Evolutionary conservation across 2,329 filamentous ascomycete species (phyloP), one percentile per base, ranked within the genome.

Genomic region (Apiospora pterosperma): DNA sequence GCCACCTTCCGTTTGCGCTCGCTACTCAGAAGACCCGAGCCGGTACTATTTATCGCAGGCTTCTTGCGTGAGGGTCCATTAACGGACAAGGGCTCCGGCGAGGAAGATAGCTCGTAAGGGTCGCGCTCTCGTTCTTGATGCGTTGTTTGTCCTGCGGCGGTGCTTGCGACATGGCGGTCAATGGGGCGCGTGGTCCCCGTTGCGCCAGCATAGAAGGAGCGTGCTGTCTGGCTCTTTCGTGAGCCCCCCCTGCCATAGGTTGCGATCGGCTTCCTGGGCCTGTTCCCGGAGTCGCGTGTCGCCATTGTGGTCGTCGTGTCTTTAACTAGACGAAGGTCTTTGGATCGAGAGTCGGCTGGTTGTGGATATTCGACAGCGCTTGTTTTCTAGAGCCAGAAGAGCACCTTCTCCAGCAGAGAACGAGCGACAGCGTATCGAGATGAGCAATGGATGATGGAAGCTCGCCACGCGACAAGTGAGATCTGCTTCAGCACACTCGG

Each of bases 1-100:
- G 39, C 36, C 16, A 25, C 60, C 60, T 62, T 62, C 6, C 60
- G 60, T 36, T 62, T 62, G 16, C 60, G 60, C 31, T 62, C 60
- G 23, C 59, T 61, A 14, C 59, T 61, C 23, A 39, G 36, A 8
- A 28, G 59, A 41, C 36, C 59, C 12, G 36, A 5, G 12, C 16
- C 12, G 36, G 59, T 14, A 14, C 25, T 62, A 21, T 41, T 62
- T 16, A 19, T 6, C 39, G 39, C 38, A 36, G 60, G 34, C n/a
- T 39, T 39, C 28, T 55, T 34, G 2, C 28, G 48, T 5, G 59
- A n/a, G 34, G 58, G 58, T 6, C n/a, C 23, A 38, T 34, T 4
- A 10, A 19, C 16, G 1, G 36, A 41, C 4, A 41, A 14, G 19
- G 59, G 36, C 23, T 61, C 59, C 5, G 59, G 59, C 36, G 59